These are phyloP conservation scores for Chaetomium fimeti DNA, from an alignment of 495 filamentous ascomycete species.

Conservation along the genomic window DNA sequence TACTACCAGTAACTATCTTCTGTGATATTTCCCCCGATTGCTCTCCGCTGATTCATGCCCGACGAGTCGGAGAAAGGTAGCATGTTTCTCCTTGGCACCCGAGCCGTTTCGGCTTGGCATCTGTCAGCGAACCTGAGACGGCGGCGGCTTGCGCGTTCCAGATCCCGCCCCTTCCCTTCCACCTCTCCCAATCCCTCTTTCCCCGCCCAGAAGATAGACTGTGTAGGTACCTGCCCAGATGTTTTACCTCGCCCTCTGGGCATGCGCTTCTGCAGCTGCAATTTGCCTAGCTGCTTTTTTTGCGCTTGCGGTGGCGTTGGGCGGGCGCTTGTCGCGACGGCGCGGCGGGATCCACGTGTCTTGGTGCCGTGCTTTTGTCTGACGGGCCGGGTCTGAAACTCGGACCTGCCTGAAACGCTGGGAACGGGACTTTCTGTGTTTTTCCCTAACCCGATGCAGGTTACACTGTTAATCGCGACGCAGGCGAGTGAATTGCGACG, in stretches of 20 bases:
- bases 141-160: no score
- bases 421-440: background rate
- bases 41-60: no score
- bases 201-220: background rate
- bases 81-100: conserved; percentile 14
- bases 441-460: background rate
- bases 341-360: conserved; percentile 8
- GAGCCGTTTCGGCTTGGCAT: conserved; percentile 14
- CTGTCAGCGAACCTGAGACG: conserved; percentile 5
- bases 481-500: no score
- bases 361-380: background rate
- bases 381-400: conserved; percentile 7
- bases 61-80: no score
- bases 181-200: no score
- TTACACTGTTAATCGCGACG: background rate
- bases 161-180: no score
- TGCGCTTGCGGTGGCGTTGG: background rate
- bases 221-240: no score
- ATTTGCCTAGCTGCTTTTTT: background rate
- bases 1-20: no score
- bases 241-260: no score
- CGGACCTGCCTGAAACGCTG: conserved; percentile 11
- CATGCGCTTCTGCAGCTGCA: background rate
- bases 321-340: background rate
- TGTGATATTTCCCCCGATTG: no score